Base-by-base conservation (phyloP, 495 filamentous ascomycete genomes). In the Margaritispora aquatica region DNA sequence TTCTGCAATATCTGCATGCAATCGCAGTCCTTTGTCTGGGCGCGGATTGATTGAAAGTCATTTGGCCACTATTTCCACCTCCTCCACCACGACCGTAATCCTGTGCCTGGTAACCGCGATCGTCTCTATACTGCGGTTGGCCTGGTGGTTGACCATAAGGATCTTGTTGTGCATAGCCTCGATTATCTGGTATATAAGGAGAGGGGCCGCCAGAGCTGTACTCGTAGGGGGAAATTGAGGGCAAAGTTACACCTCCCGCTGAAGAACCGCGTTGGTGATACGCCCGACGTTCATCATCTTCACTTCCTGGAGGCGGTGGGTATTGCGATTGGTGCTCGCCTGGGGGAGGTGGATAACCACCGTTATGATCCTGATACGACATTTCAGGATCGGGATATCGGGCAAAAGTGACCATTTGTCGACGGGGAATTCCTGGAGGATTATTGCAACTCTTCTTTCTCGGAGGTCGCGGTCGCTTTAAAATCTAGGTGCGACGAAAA, bases 11-110 rank as follows among this genome's bases (percentile, higher is more conserved):
- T 54, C 86, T 80, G 69, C 88, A 92, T n/a, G 88, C 88, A 69
- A 92, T 92, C 54, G 88, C 88, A 1, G 88, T 92, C 54, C 88
- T 77, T 69, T 92, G 88, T 60, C 88, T 79, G 13, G 88, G 88
- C 11, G 88, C 88, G 5, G 86, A 78, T 58, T 83, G 86, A 31
- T 65, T 66, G 55, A 66, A 69, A 24, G 58, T 53, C 63, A 69
- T 69, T 13, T 69, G 63, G 24, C 64, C 63, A 20, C 57, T 46
- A n/a, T n/a, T 44, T 8, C 38, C 38, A n/a, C 38, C 38, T 15
- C 38, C 55, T 20, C 38, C 55, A 17, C 53, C 59, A 58, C 63
- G 48, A 13, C 55, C 59, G 59, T 69, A 66, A 34, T 69, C 63
- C 27, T 59, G 52, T 24, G 58, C 57, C 19, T 9, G 38, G 26